Evolutionary conservation across 345 rosid genomes (phyloP).

Genomic region (Melaleuca quinquenervia): DNA sequence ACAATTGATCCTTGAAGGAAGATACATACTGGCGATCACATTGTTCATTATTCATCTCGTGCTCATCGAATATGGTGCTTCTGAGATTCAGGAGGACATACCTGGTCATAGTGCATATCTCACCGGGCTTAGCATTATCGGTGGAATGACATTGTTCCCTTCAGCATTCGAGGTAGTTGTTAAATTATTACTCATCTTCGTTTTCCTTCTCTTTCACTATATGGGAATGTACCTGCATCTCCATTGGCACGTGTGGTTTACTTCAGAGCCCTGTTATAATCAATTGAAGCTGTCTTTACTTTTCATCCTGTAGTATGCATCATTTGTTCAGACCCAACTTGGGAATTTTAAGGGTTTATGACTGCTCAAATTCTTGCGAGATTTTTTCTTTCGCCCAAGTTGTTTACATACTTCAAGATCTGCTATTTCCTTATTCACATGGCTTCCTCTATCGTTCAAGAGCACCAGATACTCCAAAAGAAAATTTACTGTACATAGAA

Average conservation of each 20-base stretch:
- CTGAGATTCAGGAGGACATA: conserved; percentile 86
- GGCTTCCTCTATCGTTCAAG: neutral
- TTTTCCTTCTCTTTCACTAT: neutral
- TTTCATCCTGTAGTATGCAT: neutral
- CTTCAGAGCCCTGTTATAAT: neutral
- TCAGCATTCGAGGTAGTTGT: conserved; percentile 77
- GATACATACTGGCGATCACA: conserved; percentile 52
- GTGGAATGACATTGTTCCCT: conserved; percentile 92
- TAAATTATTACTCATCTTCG: neutral
- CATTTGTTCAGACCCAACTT: neutral
- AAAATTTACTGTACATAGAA: neutral
- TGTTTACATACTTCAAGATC: neutral
- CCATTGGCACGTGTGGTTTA: neutral
- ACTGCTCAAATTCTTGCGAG: neutral
- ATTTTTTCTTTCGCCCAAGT: neutral
- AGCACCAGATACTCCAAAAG: neutral
- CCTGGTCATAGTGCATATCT: conserved; percentile 81
- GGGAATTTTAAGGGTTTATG: neutral
- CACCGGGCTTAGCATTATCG: conserved; percentile 90
- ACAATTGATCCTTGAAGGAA: conserved; percentile 62
- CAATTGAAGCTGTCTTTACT: neutral
- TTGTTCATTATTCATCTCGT: conserved; percentile 61
- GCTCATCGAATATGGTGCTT: conserved; percentile 71
- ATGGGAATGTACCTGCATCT: neutral
- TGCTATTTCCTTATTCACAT: neutral